Evolutionary conservation across 2,329 filamentous ascomycete genomes (phyloP).

Genomic region (Emergomyces pasteurianus): DNA sequence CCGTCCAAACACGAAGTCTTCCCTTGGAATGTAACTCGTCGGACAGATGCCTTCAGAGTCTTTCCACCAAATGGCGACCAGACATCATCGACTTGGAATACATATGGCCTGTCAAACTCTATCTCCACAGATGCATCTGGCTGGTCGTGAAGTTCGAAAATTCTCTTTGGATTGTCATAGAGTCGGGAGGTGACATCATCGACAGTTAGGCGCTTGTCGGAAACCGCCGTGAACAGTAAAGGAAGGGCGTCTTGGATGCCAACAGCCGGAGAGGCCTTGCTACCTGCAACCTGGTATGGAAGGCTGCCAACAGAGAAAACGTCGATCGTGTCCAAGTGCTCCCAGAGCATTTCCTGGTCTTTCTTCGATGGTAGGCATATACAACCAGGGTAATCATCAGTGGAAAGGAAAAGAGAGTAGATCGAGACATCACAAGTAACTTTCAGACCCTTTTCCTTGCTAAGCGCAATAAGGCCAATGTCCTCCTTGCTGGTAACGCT

Average conservation of each 20-base stretch:
- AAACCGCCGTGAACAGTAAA: slow-evolving; percentile 61
- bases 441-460: slow-evolving; percentile 69
- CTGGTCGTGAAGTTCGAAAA: slow-evolving; percentile 75
- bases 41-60: slow-evolving; percentile 55
- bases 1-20: slow-evolving; percentile 66
- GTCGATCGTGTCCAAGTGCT: slow-evolving; percentile 60
- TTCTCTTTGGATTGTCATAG: slow-evolving; percentile 67
- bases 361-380: slow-evolving; percentile 52
- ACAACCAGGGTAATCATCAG: slow-evolving; percentile 57
- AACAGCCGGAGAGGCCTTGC: slow-evolving; percentile 46
- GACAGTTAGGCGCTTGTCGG: slow-evolving; percentile 59
- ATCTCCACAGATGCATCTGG: slow-evolving; percentile 60
- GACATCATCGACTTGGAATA: slow-evolving; percentile 37
- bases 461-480: slow-evolving; percentile 62
- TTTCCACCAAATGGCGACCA: slow-evolving; percentile 67
- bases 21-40: slow-evolving; percentile 63
- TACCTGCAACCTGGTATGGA: slow-evolving; percentile 59
- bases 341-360: slow-evolving; percentile 65
- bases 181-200: slow-evolving; percentile 61
- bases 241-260: slow-evolving; percentile 65
- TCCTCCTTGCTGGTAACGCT: slow-evolving; percentile 73
- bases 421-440: slow-evolving; percentile 76
- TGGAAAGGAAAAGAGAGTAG: slow-evolving; percentile 64
- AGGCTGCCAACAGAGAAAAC: slow-evolving; percentile 69
- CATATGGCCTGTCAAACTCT: slow-evolving; percentile 61